Conservation (phyloP, 495 filamentous ascomycete genomes). For the Lasiosphaeria miniovina region DNA sequence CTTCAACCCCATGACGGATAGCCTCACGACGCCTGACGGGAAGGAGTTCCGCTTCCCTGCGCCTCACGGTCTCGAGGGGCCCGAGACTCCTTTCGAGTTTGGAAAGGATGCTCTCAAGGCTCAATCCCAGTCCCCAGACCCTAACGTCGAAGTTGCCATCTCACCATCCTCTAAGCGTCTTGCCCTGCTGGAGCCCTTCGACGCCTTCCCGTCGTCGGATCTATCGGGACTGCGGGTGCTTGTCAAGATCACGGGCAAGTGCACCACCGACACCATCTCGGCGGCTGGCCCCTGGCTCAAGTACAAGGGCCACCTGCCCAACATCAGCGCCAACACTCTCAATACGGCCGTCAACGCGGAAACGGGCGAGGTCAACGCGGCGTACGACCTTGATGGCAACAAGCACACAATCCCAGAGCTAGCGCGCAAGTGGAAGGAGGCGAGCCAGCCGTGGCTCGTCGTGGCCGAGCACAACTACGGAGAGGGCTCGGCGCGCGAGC, state of each 20-base stretch:
- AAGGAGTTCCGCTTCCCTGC: conserved; percentile 80
- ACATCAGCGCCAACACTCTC: conserved; percentile 94
- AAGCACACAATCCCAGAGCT: conserved; percentile 76
- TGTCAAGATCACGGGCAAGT: conserved; percentile 94
- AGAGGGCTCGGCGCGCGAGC: conserved; percentile 90
- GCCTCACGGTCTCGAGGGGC: conserved; percentile 74
- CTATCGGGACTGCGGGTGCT: conserved; percentile 73
- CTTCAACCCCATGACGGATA: conserved; percentile 94
- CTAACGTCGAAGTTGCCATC: conserved; percentile 64
- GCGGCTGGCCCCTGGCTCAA: conserved; percentile 97
- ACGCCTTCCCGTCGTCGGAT: conserved; percentile 73
- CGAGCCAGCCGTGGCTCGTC: conserved; percentile 77
- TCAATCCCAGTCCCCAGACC: conserved; percentile 63
- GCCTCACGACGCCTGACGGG: conserved; percentile 76
- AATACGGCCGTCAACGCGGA: conserved; percentile 90
- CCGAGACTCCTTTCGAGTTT: conserved; percentile 69
- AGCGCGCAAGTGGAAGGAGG: conserved; percentile 72
- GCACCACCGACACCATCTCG: conserved; percentile 97
- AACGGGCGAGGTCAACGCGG: conserved; percentile 86
- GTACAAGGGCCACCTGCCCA: conserved; percentile 97
- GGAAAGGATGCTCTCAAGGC: conserved; percentile 77
- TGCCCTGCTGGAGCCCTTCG: conserved; percentile 87
- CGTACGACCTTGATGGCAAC: conserved; percentile 75
- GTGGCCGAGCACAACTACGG: conserved; percentile 98
- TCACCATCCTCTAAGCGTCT: conserved; percentile 83